phyloP scores from a whole-genome alignment of 805 yeast genomes.

The Candida lessepsii region DNA sequence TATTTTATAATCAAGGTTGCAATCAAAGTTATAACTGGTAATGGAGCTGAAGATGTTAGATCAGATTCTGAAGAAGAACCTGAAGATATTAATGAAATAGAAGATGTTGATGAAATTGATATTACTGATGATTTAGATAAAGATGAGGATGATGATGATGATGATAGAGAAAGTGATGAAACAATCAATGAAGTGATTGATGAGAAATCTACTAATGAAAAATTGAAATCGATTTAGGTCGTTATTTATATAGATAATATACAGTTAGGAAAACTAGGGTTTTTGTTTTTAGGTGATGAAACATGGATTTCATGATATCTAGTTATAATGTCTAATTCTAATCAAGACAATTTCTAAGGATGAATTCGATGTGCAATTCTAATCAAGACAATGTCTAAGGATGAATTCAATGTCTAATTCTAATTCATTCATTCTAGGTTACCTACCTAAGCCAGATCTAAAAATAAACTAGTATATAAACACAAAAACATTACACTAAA shows the following conservation, averaged over 20 bases:
- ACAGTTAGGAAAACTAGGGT: no score
- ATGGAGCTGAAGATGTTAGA: conserved; percentile 81
- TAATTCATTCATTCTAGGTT: neutral
- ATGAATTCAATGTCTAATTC: no score
- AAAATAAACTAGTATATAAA: conserved; percentile 48
- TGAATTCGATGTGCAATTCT: no score
- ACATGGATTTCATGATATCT: no score
- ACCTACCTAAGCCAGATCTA: conserved; percentile 18
- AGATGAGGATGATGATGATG: conserved; percentile 1
- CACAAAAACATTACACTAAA: conserved; percentile 52
- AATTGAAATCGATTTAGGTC: neutral
- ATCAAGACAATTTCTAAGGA: no score
- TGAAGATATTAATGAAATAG: conserved; percentile 23
- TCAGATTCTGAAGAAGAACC: conserved; percentile 72
- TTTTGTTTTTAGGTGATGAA: no score
- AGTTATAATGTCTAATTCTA: no score
- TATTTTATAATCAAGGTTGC: conserved; percentile 70
- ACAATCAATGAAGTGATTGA: conserved; percentile 2
- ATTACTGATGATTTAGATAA: conserved; percentile 28
- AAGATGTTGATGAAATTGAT: conserved; percentile 2
- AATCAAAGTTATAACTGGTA: conserved; percentile 64
- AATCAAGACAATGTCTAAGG: no score
- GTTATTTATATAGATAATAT: conserved; percentile 6
- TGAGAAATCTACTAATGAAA: neutral
- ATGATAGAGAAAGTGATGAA: conserved; percentile 6